Conservation (phyloP, 306 rosid genomes). For the Vachellia collinsii region DNA sequence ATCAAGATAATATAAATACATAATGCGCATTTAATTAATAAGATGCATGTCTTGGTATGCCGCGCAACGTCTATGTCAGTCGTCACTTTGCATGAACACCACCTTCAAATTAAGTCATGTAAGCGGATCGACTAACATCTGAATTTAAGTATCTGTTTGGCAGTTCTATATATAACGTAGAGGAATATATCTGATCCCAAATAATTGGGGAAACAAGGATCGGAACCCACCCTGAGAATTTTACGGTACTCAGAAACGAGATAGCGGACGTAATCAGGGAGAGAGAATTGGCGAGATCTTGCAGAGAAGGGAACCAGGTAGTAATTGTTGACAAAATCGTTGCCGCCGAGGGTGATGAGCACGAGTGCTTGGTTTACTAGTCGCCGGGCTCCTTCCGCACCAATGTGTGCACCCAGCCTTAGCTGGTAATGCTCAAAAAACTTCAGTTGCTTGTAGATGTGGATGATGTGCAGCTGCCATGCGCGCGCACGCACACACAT, state of each 20-base stretch:
- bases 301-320: constrained; percentile 78
- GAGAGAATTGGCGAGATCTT: constrained; percentile 86
- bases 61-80: background rate
- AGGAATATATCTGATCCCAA: no score
- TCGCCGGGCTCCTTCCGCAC: constrained; percentile 41
- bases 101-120: background rate
- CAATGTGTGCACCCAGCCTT: constrained; percentile 62
- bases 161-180: background rate
- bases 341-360: constrained; percentile 85
- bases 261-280: constrained; percentile 72
- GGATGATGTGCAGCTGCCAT: constrained; percentile 71
- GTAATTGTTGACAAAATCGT: constrained; percentile 89
- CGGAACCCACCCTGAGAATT: constrained; percentile 44
- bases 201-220: background rate
- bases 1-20: background rate
- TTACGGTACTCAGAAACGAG: constrained; percentile 72
- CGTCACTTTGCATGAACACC: background rate
- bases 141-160: background rate
- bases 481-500: background rate
- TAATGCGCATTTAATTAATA: background rate
- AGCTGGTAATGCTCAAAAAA: constrained; percentile 64
- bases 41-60: background rate
- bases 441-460: constrained; percentile 60
- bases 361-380: constrained; percentile 62
- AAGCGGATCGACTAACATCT: background rate